Evolutionary conservation across 805 yeast species (phyloP).

Genomic region (Nakazawaea holstii): DNA sequence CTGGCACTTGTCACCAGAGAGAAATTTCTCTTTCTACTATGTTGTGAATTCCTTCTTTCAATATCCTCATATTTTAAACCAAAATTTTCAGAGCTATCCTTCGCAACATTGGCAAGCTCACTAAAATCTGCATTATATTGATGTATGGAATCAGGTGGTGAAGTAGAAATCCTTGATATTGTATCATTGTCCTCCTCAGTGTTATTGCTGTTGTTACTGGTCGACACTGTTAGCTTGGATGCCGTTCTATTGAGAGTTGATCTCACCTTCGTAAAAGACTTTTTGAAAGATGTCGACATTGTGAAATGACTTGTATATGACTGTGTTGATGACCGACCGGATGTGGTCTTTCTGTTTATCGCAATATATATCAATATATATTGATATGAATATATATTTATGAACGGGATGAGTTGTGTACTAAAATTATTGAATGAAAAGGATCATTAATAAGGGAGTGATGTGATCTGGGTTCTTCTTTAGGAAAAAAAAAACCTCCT

Average conservation of each 20-base stretch:
- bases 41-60: conserved; percentile 1
- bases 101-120: too few relatives aligned
- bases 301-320: not conserved
- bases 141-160: not conserved
- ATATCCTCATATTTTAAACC: conserved; percentile 7
- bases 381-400: too few relatives aligned
- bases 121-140: not conserved
- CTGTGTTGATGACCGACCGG: too few relatives aligned
- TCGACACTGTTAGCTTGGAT: not conserved
- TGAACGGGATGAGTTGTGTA: too few relatives aligned
- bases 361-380: too few relatives aligned
- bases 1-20: conserved; percentile 3
- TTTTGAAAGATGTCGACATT: conserved; percentile 5
- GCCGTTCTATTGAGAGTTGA: conserved; percentile 3
- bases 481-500: too few relatives aligned
- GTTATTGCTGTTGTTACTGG: not conserved
- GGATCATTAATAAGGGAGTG: too few relatives aligned
- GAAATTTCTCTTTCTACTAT: conserved; percentile 6
- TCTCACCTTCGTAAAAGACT: conserved; percentile 8
- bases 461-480: too few relatives aligned
- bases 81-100: not conserved
- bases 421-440: too few relatives aligned
- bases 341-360: too few relatives aligned
- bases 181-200: not conserved
- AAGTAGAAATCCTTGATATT: not conserved